Evolutionary conservation across 805 yeast genomes (phyloP).

Genomic region (Starmerella cellae): DNA sequence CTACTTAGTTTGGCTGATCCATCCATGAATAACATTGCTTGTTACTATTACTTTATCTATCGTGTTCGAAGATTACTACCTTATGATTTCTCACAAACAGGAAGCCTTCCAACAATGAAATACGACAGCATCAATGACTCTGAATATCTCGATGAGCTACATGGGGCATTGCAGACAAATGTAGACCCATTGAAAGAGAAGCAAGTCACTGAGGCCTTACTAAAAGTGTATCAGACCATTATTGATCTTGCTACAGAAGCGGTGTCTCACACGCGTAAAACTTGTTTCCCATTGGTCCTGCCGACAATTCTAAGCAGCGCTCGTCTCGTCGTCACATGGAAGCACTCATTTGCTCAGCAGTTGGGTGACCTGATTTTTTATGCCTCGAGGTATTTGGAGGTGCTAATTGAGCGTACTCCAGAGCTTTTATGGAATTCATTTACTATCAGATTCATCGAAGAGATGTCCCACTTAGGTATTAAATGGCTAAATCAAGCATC

Average conservation of each 20-base stretch:
- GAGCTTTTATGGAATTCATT: not conserved
- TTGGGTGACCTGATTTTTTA: not conserved
- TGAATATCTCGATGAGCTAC: not conserved
- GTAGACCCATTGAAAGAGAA: not conserved
- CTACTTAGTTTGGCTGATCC: not conserved
- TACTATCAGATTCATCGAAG: not conserved
- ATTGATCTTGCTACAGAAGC: not conserved
- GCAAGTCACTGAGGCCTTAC: not conserved
- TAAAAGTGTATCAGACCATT: not conserved
- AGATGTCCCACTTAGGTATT: not conserved
- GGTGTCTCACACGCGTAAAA: not conserved
- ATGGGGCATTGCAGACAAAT: not conserved
- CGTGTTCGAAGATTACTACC: conserved; percentile 8
- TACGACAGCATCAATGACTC: not conserved
- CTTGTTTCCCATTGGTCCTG: not conserved
- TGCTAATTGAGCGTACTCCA: not conserved
- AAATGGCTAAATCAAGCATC: not conserved
- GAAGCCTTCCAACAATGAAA: too few species aligned
- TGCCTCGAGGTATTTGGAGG: not conserved
- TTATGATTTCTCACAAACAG: too few species aligned
- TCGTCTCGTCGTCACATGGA: not conserved
- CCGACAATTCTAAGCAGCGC: not conserved
- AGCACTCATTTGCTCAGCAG: not conserved
- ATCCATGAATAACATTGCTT: not conserved
- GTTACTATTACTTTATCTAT: conserved; percentile 13